A percentile compares a stretch with the other conserved stretches of the same genome.
These are phyloP conservation scores for Eudorina sp. DNA, from an alignment of 139 green algal genomes.

Conservation along the genomic window DNA sequence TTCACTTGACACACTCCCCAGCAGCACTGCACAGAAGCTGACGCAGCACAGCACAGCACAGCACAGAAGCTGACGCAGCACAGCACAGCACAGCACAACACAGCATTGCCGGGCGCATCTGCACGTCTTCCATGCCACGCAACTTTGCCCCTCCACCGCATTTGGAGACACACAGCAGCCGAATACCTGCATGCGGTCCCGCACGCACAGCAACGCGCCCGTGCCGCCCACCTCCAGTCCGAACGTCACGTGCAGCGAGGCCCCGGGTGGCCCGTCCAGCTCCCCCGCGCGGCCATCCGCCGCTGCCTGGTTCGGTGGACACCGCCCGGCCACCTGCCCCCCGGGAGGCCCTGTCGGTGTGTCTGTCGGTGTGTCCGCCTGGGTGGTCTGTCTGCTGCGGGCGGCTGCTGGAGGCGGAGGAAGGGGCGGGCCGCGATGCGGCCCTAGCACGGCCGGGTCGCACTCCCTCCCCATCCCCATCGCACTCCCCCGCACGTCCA, in stretches of 20 bases:
- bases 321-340: no score
- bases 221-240: conserved; percentile 15
- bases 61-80: not conserved
- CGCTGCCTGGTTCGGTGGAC: no score
- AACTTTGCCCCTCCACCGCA: not conserved
- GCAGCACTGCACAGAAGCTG: not conserved
- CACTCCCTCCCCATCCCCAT: not conserved
- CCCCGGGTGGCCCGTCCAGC: no score
- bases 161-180: not conserved
- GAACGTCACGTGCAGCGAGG: conserved; percentile 35
- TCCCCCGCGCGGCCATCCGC: no score
- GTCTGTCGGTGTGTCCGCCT: no score
- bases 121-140: not conserved
- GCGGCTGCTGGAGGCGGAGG: no score
- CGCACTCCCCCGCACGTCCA: not conserved
- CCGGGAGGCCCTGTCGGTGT: no score
- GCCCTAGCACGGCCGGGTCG: no score
- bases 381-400: no score
- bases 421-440: no score
- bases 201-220: not conserved
- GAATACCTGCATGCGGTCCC: not conserved
- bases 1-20: no score
- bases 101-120: no score
- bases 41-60: not conserved
- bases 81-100: not conserved